A percentile compares a stretch with the other conserved stretches of the same genome.
Evolutionary conservation across 768 basidiomycete species (phyloP).

Genomic region (Collybia nuda): DNA sequence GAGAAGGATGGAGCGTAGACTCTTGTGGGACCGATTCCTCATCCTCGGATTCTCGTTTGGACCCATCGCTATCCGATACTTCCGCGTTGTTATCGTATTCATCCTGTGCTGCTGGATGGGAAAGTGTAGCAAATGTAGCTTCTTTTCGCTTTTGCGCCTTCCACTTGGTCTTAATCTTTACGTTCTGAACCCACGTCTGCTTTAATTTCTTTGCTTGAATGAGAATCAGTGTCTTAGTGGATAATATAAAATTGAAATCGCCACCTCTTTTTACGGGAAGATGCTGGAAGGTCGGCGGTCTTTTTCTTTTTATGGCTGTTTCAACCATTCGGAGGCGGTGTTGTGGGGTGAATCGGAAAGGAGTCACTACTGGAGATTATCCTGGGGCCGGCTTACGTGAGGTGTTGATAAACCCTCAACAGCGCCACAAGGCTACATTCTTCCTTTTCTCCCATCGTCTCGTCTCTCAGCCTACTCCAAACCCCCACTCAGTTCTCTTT

Average conservation of each 20-base stretch:
- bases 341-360: constrained; percentile 7
- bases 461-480: constrained; percentile 29
- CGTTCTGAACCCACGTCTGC: constrained; percentile 73
- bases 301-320: constrained; percentile 43
- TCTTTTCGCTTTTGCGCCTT: constrained; percentile 63
- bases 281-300: constrained; percentile 72
- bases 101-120: constrained; percentile 9
- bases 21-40: constrained; percentile 10
- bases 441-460: constrained; percentile 22
- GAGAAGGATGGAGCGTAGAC: constrained; percentile 21
- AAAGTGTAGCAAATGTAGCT: constrained; percentile 22
- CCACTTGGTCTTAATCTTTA: constrained; percentile 80
- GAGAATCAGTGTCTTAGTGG: constrained; percentile 5
- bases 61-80: constrained; percentile 15
- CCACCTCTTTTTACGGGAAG: constrained; percentile 63
- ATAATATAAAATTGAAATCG: constrained; percentile 6
- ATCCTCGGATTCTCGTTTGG: constrained; percentile 13
- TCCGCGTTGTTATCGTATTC: constrained; percentile 10
- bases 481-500: constrained; percentile 48
- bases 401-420: constrained; percentile 20
- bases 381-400: constrained; percentile 16
- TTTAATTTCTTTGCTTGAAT: constrained; percentile 76
- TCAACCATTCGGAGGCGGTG: constrained; percentile 23
- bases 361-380: constrained; percentile 4
- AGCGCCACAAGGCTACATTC: constrained; percentile 11